Evolutionary conservation across 306 rosid species (phyloP).

Genomic region (Vachellia pachyceras): DNA sequence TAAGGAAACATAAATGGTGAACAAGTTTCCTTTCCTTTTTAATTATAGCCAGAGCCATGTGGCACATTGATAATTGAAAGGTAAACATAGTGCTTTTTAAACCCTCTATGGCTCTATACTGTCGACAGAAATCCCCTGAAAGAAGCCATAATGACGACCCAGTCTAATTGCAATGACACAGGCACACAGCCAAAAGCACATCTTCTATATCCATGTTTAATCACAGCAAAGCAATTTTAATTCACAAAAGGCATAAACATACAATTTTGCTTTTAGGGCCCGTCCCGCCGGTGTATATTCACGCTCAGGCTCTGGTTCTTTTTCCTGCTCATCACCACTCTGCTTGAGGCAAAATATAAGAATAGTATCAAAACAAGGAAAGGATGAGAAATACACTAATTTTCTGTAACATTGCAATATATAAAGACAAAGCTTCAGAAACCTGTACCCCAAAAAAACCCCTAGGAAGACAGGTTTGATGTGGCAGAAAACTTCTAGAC

Average conservation of each 20-base stretch:
- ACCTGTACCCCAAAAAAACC: not conserved
- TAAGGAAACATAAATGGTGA: not conserved
- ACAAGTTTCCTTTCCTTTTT: not conserved
- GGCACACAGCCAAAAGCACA: conserved; percentile 3
- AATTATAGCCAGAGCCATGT: not conserved
- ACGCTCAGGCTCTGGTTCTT: conserved; percentile 88
- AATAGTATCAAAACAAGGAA: not conserved
- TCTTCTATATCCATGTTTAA: conserved; percentile 19
- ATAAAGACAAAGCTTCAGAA: not conserved
- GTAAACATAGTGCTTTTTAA: conserved; percentile 16
- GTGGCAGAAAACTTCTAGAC: not conserved
- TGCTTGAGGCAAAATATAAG: conserved; percentile 52
- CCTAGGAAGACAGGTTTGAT: not conserved
- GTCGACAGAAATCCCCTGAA: conserved; percentile 32
- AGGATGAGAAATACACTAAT: not conserved
- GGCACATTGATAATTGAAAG: not conserved
- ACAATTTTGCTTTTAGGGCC: conserved; percentile 85
- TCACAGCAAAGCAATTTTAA: conserved; percentile 27
- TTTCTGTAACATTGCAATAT: not conserved
- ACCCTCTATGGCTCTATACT: not conserved
- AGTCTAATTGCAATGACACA: not conserved
- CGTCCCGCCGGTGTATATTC: conserved; percentile 99
- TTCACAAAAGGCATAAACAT: conserved; percentile 45
- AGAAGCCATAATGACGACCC: conserved; percentile 12
- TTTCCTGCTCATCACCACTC: conserved; percentile 87